Evolutionary conservation across 2,329 filamentous ascomycete species (phyloP), one percentile per base, ranked within the genome.

Genomic region (Fonsecaea pedrosoi): DNA sequence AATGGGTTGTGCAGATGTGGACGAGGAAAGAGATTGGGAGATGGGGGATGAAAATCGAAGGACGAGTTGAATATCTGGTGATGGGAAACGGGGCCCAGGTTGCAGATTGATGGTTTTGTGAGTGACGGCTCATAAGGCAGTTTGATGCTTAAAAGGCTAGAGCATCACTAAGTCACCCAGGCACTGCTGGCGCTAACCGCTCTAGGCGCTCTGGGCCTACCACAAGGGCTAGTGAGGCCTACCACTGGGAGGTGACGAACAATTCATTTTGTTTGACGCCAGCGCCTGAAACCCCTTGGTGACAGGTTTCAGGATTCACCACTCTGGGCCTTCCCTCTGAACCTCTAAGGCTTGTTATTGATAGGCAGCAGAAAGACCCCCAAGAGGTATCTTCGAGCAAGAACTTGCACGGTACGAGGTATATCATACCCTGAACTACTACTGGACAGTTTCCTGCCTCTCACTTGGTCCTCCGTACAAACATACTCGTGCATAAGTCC

Each of bases 1-100:
- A 66, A 90, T 90, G 88, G 86, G 90, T 72, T 84, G 32, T 59
- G 57, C 71, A 69, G 63, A 68, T 67, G 61, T 67, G 65, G 42
- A 59, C 66, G 66, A 62, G 60, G 60, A 56, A 68, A 66, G 64
- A 60, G 53, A 45, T 60, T 63, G 48, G 48, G 42, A 65, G 60
- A 54, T 60, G 64, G 64, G 60, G 59, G 68, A 67, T 67, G 69
- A 60, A 68, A 64, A 67, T 66, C 62, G 61, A 72, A 72, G 70
- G 69, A 69, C 67, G 64, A 73, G 63, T 56, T 65, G 62, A 65
- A 62, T 55, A 57, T 64, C 65, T 64, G 67, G 60, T 69, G 66
- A 65, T 65, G 66, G 66, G 59, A 67, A 54, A 64, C 42, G 60
- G 65, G 59, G 66, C 25, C 56, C 54, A 34, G 57, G 56, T 68